A percentile compares a stretch with the other conserved stretches of the same genome.
phyloP scores from a whole-genome alignment of 2,329 filamentous ascomycete species.

The Nothophoma quercina region DNA sequence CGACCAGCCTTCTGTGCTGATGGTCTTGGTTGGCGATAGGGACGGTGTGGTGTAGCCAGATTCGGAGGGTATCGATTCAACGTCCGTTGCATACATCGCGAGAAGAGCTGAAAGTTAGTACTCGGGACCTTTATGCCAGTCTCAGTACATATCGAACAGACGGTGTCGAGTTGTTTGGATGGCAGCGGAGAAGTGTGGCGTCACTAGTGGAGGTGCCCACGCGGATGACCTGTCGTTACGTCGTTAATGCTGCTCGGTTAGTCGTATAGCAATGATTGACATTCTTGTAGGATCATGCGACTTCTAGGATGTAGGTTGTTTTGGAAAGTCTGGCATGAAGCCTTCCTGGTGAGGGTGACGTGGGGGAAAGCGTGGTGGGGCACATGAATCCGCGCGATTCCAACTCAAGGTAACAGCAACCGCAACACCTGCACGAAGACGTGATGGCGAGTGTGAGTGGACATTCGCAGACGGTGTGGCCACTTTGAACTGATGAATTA shows the following conservation, averaged over 20 bases:
- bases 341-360: slow-evolving; percentile 28
- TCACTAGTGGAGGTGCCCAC: slow-evolving; percentile 2
- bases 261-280: slow-evolving; percentile 38
- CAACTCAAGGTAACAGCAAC: slow-evolving; percentile 24
- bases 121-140: background rate
- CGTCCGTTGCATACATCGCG: slow-evolving; percentile 36
- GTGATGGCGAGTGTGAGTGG: slow-evolving; percentile 53
- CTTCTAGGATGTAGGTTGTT: slow-evolving; percentile 22
- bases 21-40: slow-evolving; percentile 45
- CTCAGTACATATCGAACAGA: slow-evolving; percentile 37
- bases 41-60: slow-evolving; percentile 41
- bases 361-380: slow-evolving; percentile 38
- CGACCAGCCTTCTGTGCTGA: slow-evolving; percentile 42
- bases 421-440: slow-evolving; percentile 12
- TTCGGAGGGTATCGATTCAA: slow-evolving; percentile 21
- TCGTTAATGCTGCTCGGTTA: slow-evolving; percentile 44
- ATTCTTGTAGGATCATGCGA: slow-evolving; percentile 28
- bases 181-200: slow-evolving; percentile 2
- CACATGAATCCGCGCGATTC: slow-evolving; percentile 34
- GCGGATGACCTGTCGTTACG: slow-evolving; percentile 25
- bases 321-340: slow-evolving; percentile 18
- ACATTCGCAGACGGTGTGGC: background rate
- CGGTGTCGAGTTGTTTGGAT: slow-evolving; percentile 21
- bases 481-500: slow-evolving; percentile 28
- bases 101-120: slow-evolving; percentile 8